These are phyloP conservation scores for Buddleja alternifolia DNA, from an alignment of 257 asterid species.

Conservation along the genomic window DNA sequence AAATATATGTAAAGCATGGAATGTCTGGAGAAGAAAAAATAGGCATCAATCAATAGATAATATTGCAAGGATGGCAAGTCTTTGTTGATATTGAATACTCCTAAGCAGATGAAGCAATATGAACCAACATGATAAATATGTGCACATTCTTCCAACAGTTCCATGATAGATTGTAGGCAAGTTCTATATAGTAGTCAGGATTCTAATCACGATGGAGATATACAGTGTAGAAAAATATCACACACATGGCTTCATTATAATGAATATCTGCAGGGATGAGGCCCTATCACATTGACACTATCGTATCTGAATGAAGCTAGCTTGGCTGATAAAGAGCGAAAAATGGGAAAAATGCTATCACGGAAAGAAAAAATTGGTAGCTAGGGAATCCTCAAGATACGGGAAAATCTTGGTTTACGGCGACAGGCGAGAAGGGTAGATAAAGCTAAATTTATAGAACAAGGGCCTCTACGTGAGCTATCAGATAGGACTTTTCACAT, in stretches of 20 bases:
- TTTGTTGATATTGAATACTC: no score
- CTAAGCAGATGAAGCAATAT: background rate
- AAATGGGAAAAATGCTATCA: background rate
- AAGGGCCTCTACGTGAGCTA: no score
- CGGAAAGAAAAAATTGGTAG: no score
- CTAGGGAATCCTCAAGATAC: no score
- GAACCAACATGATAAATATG: background rate
- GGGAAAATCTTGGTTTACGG: no score
- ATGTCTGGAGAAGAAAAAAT: no score
- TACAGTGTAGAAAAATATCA: background rate
- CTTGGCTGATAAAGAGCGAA: background rate
- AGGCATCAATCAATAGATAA: no score
- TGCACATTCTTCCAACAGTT: background rate
- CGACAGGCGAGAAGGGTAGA: no score
- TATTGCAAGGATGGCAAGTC: no score
- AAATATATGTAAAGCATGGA: no score
- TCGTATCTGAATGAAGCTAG: background rate
- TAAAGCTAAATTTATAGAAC: no score
- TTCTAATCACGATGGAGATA: background rate
- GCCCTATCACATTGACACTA: background rate
- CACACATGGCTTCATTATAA: background rate
- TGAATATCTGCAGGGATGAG: background rate
- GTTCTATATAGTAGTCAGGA: background rate
- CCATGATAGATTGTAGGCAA: background rate
- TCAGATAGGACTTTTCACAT: no score